Conservation (phyloP, 192 early-diverging fungal species). For the Phycomyces blakesleeanus region DNA sequence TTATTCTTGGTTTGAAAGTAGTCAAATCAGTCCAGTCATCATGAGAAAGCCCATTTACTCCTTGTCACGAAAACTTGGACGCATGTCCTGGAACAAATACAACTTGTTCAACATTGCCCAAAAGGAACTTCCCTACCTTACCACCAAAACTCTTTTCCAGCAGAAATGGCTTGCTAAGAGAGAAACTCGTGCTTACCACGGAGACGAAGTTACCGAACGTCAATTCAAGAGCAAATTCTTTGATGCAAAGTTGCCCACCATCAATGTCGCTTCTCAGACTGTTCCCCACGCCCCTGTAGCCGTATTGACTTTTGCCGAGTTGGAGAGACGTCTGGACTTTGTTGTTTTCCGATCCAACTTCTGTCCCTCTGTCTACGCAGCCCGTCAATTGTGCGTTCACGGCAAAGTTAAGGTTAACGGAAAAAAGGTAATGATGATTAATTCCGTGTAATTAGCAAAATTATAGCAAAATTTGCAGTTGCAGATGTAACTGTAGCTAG, state of each 20-base stretch:
- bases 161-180: constrained; percentile 94
- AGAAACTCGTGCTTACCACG: constrained; percentile 90
- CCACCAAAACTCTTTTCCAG: constrained; percentile 78
- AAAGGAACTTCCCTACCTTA: constrained; percentile 48
- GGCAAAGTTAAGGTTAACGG: constrained; percentile 94
- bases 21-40: neutral
- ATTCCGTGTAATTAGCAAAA: too few relatives aligned
- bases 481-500: too few relatives aligned
- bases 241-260: constrained; percentile 66
- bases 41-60: constrained; percentile 38
- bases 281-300: constrained; percentile 64
- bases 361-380: constrained; percentile 80
- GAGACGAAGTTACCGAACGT: constrained; percentile 82
- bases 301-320: constrained; percentile 78
- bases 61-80: constrained; percentile 62
- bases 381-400: constrained; percentile 74
- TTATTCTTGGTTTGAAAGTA: too few relatives aligned
- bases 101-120: constrained; percentile 83
- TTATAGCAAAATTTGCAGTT: too few relatives aligned
- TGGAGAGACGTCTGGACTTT: constrained; percentile 91
- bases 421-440: constrained; percentile 56
- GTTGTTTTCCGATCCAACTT: constrained; percentile 92
- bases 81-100: constrained; percentile 94
- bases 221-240: constrained; percentile 73
- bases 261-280: constrained; percentile 47